These are phyloP conservation scores for Botrytis aclada DNA, from an alignment of 2,329 filamentous ascomycete species.

Conservation along the genomic window DNA sequence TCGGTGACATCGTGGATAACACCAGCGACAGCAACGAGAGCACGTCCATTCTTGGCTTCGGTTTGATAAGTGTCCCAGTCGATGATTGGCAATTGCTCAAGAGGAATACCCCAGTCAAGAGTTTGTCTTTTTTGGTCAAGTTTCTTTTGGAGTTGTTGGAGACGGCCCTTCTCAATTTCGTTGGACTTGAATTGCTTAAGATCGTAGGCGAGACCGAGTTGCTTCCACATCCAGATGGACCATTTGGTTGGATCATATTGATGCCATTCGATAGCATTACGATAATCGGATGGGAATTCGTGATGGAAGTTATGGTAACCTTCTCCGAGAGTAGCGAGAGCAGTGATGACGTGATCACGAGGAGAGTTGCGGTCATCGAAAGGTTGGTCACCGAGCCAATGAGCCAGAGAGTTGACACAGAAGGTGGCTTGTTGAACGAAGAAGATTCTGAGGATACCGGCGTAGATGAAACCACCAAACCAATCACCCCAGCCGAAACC, in stretches of 20 bases:
- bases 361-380: constrained; percentile 92
- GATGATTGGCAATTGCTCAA: constrained; percentile 81
- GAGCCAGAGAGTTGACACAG: constrained; percentile 87
- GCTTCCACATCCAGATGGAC: constrained; percentile 82
- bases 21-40: constrained; percentile 73
- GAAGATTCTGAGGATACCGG: constrained; percentile 80
- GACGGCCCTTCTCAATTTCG: constrained; percentile 87
- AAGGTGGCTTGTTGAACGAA: constrained; percentile 91
- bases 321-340: constrained; percentile 79
- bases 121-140: constrained; percentile 79
- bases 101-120: constrained; percentile 82
- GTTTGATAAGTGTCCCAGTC: constrained; percentile 84
- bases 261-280: constrained; percentile 86
- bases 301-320: constrained; percentile 97
- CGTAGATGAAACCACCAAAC: constrained; percentile 79
- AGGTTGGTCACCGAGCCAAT: constrained; percentile 89
- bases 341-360: constrained; percentile 82
- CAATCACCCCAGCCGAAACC: constrained; percentile 80
- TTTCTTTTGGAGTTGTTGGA: constrained; percentile 90
- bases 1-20: constrained; percentile 81
- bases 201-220: constrained; percentile 78
- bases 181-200: constrained; percentile 89
- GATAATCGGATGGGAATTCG: constrained; percentile 91
- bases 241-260: constrained; percentile 93
- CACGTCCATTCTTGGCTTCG: constrained; percentile 73